Base-by-base conservation (phyloP, 306 rosid genomes). In the Mucuna pruriens region DNA sequence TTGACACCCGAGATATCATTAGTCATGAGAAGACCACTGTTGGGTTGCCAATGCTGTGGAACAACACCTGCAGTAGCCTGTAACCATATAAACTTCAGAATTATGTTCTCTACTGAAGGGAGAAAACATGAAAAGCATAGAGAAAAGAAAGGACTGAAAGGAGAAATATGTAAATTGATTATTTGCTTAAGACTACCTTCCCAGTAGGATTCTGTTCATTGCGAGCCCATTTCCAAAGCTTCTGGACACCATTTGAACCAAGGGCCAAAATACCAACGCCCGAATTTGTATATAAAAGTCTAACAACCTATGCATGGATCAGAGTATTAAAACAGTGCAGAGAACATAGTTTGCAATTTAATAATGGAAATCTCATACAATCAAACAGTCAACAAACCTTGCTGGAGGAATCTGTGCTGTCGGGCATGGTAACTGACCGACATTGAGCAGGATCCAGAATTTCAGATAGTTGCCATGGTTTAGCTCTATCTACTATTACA, bases 51-150 rank as follows among this genome's bases (percentile, higher is more conserved):
- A 83, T 88, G 92, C 36, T 83, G 94, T 22, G 98, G 98, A 89
- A 82, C 96, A 67, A 90, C 92, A 89, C 84, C 90, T 60, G 97
- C 94, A 5, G 91, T 94, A 88, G 96, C 98, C 98, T 94, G 82
- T 67, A 89, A 85, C 66, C 81, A 62, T 75, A 66, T 48, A 2
- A 45, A 77, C 39, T 81, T 89, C 84, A 94, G 80, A 82, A 68
- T 49, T 78, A 40, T 77, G 64, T 62, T 82, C 57, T 39, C 82
- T 54, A 20, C 58, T 82, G 61, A 76, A 76, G 72, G 63, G 69
- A 19, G 52, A 63, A 65, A 26, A 12, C 54, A 67, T 39, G 55
- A 31, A 65, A 75, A 55, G 61, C 39, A 84, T 25, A 54, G 17
- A 52, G 29, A 57, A 84, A 85, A 69, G 16, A 40, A 65, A 31